phyloP scores from a whole-genome alignment of 352 stramenopile species.

The Phytopythium helicoides region DNA sequence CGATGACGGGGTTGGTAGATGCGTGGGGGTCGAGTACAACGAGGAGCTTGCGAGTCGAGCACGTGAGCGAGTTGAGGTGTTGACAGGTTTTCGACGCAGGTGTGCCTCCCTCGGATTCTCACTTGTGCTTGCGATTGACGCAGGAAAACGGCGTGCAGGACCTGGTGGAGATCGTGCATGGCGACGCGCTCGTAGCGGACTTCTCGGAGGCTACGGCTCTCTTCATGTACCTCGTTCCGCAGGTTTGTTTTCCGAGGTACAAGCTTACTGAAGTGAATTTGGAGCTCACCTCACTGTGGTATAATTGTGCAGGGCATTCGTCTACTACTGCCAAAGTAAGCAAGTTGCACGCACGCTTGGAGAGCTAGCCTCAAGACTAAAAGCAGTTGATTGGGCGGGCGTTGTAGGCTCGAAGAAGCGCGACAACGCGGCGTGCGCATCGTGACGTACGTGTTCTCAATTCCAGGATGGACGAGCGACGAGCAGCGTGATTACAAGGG shows the following conservation, averaged over 20 bases:
- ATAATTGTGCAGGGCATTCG: slow-evolving; percentile 49
- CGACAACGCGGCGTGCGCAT: slow-evolving; percentile 56
- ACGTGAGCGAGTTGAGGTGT: slow-evolving; percentile 37
- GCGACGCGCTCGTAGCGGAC: slow-evolving; percentile 58
- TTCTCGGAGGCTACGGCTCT: slow-evolving; percentile 59
- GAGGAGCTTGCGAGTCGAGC: slow-evolving; percentile 52
- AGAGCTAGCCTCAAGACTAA: too few species aligned
- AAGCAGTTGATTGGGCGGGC: too few species aligned
- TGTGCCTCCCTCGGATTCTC: not conserved
- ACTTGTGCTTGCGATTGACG: not conserved
- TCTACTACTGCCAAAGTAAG: slow-evolving; percentile 67
- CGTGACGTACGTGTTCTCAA: slow-evolving; percentile 81
- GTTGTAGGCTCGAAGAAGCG: slow-evolving; percentile 64
- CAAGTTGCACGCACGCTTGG: too few species aligned
- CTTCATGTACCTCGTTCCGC: slow-evolving; percentile 81
- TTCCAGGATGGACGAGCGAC: slow-evolving; percentile 62
- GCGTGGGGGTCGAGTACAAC: slow-evolving; percentile 79
- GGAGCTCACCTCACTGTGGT: too few species aligned
- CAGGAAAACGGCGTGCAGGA: slow-evolving; percentile 40
- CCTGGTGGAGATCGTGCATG: slow-evolving; percentile 58
- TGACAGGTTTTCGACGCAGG: not conserved
- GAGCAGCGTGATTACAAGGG: slow-evolving; percentile 75
- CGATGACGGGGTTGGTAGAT: too few species aligned
- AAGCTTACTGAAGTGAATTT: slow-evolving; percentile 7
- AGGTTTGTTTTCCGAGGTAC: slow-evolving; percentile 30